A percentile compares a stretch with the other conserved stretches of the same genome.
Evolutionary conservation across 768 basidiomycete species (phyloP).

Genomic region (Leccinum disarticulatum): DNA sequence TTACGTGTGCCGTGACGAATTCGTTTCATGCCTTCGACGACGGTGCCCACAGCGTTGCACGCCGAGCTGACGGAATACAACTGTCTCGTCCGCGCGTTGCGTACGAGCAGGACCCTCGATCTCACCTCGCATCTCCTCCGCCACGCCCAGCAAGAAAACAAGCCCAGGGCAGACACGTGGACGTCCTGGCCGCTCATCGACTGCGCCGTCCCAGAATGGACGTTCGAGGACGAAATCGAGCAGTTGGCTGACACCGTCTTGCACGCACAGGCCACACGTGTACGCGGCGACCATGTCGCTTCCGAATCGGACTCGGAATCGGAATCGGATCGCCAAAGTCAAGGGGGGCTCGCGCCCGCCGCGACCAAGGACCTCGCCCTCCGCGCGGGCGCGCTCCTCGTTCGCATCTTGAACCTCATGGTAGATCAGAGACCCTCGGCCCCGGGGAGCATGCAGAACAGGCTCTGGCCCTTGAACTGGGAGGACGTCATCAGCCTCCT

Average conservation of each 20-base stretch:
- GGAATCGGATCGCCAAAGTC: conserved; percentile 31
- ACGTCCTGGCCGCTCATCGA: conserved; percentile 80
- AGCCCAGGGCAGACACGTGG: conserved; percentile 42
- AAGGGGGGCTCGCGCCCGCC: conserved; percentile 22
- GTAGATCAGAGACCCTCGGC: conserved; percentile 55
- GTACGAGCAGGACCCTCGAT: conserved; percentile 56
- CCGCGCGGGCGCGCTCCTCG: conserved; percentile 46
- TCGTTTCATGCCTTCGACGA: not conserved
- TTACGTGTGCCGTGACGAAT: not conserved
- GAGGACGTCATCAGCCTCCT: conserved; percentile 57
- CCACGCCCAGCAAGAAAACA: conserved; percentile 34
- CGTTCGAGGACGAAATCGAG: conserved; percentile 65
- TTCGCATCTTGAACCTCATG: conserved; percentile 52
- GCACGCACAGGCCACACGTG: not conserved
- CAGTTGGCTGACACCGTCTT: conserved; percentile 43
- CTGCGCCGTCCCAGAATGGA: conserved; percentile 67
- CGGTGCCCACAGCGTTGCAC: conserved; percentile 55
- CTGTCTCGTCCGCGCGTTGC: conserved; percentile 62
- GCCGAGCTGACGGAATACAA: conserved; percentile 68
- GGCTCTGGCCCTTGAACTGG: conserved; percentile 64
- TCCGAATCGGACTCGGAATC: conserved; percentile 19
- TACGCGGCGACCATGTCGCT: conserved; percentile 21
- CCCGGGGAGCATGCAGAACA: conserved; percentile 62
- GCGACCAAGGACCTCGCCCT: conserved; percentile 40
- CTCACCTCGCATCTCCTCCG: conserved; percentile 51